Evolutionary conservation across 208 protist species (phyloP), one percentile per base, ranked within the genome.

Genomic region (Acanthamoeba culbertsoni): DNA sequence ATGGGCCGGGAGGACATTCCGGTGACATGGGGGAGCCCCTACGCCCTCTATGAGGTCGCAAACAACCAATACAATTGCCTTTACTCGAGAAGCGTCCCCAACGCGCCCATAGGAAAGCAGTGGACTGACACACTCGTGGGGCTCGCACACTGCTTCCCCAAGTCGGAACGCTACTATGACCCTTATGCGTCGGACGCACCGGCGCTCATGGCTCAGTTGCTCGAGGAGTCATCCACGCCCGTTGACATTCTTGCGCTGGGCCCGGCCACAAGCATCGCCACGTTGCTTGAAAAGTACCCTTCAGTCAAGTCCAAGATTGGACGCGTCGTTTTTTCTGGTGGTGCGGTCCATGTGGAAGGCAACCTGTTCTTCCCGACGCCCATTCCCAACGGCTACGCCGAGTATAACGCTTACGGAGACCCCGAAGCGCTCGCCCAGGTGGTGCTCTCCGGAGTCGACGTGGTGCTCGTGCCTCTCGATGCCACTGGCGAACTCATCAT

Each of bases 1-100:
- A 79, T 79, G 68, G 68, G 68, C 31, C 68, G 68, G 37, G 48
- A 79, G 37, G 68, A 79, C 42, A 79, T 79, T 20, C 68, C 68
- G 3, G 68, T 79, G 33, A 68, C 28, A 8, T 79, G 68, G 68
- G 68, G 40, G 37, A 40, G 68, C 8, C 16, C 10, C 20, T 48
- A 79, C 37, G 6, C 33, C 35, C 40, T 43, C 37, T 48, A 26
- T 40, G 68, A 51, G 10, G 35, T 51, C 12, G 28, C n/a, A 7
- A 26, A 48, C 68, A 68, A 68, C 59, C 31, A n/a, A 33, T 43
- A 79, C 37, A 40, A 26, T 40, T 79, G 68, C 37, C 20, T 26
- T 40, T 79, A 79, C 68, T n/a, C 68, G 20, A 79, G 48, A 40
- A 48, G 37, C 42, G 33, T 79, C 12, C 68, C 68, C 28, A 68